Conservation (phyloP, 371 early-diverging fungal genomes). For the Lichtheimia ramosa region DNA sequence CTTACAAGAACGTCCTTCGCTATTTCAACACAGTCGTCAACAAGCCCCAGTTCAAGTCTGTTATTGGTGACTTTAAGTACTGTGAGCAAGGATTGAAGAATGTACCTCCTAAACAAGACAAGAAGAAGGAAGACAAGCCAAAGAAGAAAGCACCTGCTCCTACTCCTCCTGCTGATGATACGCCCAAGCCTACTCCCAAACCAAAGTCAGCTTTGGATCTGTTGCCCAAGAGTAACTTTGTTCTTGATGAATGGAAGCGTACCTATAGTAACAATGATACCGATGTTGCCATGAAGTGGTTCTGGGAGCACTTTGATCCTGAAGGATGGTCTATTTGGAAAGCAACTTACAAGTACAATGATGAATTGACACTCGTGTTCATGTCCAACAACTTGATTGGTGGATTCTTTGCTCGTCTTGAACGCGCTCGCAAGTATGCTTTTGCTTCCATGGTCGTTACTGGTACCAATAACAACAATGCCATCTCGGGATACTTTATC, state of each 20-base stretch:
- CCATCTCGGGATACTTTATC: slow-evolving; percentile 92
- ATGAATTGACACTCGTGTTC: slow-evolving; percentile 77
- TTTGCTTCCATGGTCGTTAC: slow-evolving; percentile 87
- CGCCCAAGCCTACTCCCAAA: slow-evolving; percentile 76
- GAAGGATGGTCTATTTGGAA: slow-evolving; percentile 88
- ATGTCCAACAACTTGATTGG: slow-evolving; percentile 90
- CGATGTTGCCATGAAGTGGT: slow-evolving; percentile 88
- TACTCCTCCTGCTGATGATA: slow-evolving; percentile 33
- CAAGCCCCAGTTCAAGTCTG: slow-evolving; percentile 82
- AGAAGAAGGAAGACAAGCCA: slow-evolving; percentile 40
- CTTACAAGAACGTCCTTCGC: slow-evolving; percentile 80
- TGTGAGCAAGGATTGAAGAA: slow-evolving; percentile 58
- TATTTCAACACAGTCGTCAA: slow-evolving; percentile 84
- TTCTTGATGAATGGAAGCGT: slow-evolving; percentile 93
- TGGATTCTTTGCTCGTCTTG: slow-evolving; percentile 93
- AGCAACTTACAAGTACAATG: slow-evolving; percentile 90
- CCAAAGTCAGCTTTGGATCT: slow-evolving; percentile 90
- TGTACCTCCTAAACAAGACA: slow-evolving; percentile 61
- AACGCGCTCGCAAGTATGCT: slow-evolving; percentile 93
- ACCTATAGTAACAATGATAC: slow-evolving; percentile 96
- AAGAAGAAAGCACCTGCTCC: slow-evolving; percentile 36
- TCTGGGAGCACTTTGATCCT: slow-evolving; percentile 89
- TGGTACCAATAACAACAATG: slow-evolving; percentile 88
- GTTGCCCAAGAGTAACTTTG: slow-evolving; percentile 82
- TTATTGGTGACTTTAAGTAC: slow-evolving; percentile 67